These are phyloP conservation scores for Termitomyces sp. DNA, from an alignment of 1,284 basidiomycete genomes.

Conservation along the genomic window DNA sequence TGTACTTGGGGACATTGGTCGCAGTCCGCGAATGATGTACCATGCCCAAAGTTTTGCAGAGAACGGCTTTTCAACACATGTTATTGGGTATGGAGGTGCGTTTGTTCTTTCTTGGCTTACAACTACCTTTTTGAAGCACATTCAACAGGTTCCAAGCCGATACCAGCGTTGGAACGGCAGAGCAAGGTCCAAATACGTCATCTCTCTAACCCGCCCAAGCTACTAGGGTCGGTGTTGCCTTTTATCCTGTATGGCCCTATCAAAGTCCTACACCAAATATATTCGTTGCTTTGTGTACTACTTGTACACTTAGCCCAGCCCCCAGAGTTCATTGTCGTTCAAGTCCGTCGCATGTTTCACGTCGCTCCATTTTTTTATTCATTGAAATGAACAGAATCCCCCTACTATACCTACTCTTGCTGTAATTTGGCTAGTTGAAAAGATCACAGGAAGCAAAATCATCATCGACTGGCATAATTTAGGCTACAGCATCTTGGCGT, in stretches of 20 bases:
- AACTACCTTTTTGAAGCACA: neutral
- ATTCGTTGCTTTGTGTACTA: slow-evolving; percentile 59
- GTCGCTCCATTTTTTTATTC: neutral
- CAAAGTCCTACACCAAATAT: slow-evolving; percentile 72
- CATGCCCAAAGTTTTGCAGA: slow-evolving; percentile 90
- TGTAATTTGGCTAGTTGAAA: slow-evolving; percentile 73
- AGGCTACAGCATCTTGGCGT: slow-evolving; percentile 88
- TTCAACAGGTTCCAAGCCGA: slow-evolving; percentile 64
- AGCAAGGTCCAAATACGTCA: slow-evolving; percentile 64
- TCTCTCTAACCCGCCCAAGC: slow-evolving; percentile 60
- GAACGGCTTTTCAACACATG: slow-evolving; percentile 72
- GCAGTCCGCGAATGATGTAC: slow-evolving; percentile 98
- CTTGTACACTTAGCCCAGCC: slow-evolving; percentile 58
- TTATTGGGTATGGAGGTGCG: slow-evolving; percentile 86
- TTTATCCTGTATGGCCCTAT: slow-evolving; percentile 79
- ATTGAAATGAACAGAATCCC: slow-evolving; percentile 67
- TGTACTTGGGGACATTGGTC: slow-evolving; percentile 93
- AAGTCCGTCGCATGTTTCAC: slow-evolving; percentile 50
- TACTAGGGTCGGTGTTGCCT: slow-evolving; percentile 48
- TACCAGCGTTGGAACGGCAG: slow-evolving; percentile 60
- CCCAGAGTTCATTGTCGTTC: slow-evolving; percentile 86
- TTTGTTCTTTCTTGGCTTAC: neutral
- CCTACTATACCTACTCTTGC: slow-evolving; percentile 93
- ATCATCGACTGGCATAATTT: slow-evolving; percentile 99
- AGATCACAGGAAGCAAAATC: slow-evolving; percentile 71